Evolutionary conservation across 768 basidiomycete genomes (phyloP).

Genomic region (Fibroporia radiculosa): DNA sequence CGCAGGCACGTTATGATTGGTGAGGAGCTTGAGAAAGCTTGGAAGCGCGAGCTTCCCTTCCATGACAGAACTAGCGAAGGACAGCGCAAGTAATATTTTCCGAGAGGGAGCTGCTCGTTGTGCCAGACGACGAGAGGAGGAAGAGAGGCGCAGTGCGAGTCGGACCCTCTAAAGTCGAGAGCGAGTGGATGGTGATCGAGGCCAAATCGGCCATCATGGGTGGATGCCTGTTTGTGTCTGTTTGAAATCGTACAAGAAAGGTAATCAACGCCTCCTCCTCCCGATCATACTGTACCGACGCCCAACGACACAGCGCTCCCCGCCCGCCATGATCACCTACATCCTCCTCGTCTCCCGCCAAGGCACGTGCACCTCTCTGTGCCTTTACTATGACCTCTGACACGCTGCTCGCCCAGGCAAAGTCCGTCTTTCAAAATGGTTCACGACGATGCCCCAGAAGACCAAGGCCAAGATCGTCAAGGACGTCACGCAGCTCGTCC

Average conservation of each 20-base stretch:
- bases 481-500: constrained; percentile 89
- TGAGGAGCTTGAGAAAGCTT: constrained; percentile 59
- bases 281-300: constrained; percentile 1
- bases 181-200: background rate
- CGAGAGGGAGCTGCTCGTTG: background rate
- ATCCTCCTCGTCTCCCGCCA: constrained; percentile 90
- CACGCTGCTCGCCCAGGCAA: constrained; percentile 49
- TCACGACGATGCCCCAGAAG: constrained; percentile 74
- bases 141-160: background rate
- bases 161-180: background rate
- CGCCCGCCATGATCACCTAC: constrained; percentile 71
- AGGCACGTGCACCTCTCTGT: constrained; percentile 38
- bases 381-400: background rate
- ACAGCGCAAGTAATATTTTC: background rate
- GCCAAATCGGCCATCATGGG: background rate
- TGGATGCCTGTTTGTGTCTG: constrained; percentile 3
- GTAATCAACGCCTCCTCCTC: constrained; percentile 8
- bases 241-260: constrained; percentile 8
- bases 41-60: constrained; percentile 51
- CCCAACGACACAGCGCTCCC: background rate
- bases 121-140: too few relatives aligned
- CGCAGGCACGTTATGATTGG: constrained; percentile 47
- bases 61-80: background rate
- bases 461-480: constrained; percentile 87
- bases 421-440: constrained; percentile 95